Evolutionary conservation across 768 basidiomycete genomes (phyloP).

Genomic region (Psilocybe azurescens): DNA sequence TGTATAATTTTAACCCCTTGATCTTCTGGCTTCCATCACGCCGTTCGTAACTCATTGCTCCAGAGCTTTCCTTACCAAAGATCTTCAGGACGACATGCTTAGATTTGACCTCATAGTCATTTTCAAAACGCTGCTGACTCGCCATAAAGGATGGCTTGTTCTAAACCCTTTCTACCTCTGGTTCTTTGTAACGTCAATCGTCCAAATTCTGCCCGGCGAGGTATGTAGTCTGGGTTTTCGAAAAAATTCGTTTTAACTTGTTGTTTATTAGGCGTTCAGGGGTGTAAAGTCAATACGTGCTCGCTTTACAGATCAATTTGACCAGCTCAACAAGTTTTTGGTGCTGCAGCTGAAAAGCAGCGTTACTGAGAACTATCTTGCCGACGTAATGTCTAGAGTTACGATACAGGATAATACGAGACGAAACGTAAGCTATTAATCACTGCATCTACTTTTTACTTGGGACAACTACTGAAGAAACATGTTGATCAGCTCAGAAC

Average conservation of each 20-base stretch:
- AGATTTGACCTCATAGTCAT: slow-evolving; percentile 3
- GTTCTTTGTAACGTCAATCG: neutral
- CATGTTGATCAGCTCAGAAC: neutral
- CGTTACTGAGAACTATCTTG: neutral
- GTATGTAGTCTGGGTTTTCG: neutral
- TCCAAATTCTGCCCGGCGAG: neutral
- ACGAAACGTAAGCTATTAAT: neutral
- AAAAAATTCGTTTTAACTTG: neutral
- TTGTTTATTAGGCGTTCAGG: neutral
- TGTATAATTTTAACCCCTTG: slow-evolving; percentile 7
- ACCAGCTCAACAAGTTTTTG: slow-evolving; percentile 1
- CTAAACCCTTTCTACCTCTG: slow-evolving; percentile 10
- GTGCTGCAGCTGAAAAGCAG: slow-evolving; percentile 7
- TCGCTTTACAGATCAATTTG: neutral
- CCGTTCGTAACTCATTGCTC: slow-evolving; percentile 3
- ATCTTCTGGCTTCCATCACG: slow-evolving; percentile 3
- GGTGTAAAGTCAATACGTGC: neutral
- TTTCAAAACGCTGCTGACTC: neutral
- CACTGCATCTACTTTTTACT: neutral
- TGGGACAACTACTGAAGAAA: neutral
- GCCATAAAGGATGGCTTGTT: slow-evolving; percentile 5
- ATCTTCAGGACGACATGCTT: neutral
- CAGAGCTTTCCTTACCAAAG: slow-evolving; percentile 5
- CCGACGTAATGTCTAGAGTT: neutral
- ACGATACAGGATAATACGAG: neutral